phyloP scores from a whole-genome alignment of 2,329 filamentous ascomycete genomes.

The Madurella fahalii region DNA sequence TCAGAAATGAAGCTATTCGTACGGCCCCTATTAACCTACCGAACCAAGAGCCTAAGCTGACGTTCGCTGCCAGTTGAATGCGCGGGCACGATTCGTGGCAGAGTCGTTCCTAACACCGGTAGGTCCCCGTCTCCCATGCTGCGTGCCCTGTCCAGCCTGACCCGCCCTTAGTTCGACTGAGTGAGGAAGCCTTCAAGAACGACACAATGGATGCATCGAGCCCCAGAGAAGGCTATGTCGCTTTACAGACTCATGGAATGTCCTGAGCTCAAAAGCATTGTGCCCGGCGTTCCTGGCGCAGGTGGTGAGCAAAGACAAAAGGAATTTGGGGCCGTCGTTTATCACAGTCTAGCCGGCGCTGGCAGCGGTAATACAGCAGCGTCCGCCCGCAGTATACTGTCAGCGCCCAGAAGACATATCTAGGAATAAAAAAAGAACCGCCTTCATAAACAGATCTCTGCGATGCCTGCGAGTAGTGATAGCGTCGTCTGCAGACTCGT shows the following conservation, averaged over 20 bases:
- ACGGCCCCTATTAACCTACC: constrained; percentile 37
- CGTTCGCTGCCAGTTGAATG: constrained; percentile 67
- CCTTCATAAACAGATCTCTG: too few relatives aligned
- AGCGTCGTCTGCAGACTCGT: too few relatives aligned
- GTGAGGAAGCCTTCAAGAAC: neutral
- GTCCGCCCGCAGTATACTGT: neutral
- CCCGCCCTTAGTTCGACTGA: constrained; percentile 26
- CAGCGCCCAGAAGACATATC: neutral
- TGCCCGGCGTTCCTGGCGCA: constrained; percentile 6
- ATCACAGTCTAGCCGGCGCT: neutral
- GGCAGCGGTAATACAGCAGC: too few relatives aligned
- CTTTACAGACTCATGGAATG: neutral
- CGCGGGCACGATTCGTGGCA: constrained; percentile 92
- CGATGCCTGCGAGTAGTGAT: too few relatives aligned
- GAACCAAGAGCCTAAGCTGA: constrained; percentile 14
- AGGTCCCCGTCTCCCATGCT: neutral
- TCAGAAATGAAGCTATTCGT: constrained; percentile 99
- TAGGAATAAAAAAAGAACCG: too few relatives aligned
- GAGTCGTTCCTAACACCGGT: constrained; percentile 93
- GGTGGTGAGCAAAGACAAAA: neutral
- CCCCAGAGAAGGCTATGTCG: neutral
- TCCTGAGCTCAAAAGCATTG: neutral
- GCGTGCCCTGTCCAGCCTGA: neutral
- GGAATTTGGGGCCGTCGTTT: neutral
- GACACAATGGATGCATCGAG: constrained; percentile 2